A percentile compares a stretch with the other conserved stretches of the same genome.
phyloP scores from a whole-genome alignment of 1,284 basidiomycete species.

The Rhodotorula sp. region DNA sequence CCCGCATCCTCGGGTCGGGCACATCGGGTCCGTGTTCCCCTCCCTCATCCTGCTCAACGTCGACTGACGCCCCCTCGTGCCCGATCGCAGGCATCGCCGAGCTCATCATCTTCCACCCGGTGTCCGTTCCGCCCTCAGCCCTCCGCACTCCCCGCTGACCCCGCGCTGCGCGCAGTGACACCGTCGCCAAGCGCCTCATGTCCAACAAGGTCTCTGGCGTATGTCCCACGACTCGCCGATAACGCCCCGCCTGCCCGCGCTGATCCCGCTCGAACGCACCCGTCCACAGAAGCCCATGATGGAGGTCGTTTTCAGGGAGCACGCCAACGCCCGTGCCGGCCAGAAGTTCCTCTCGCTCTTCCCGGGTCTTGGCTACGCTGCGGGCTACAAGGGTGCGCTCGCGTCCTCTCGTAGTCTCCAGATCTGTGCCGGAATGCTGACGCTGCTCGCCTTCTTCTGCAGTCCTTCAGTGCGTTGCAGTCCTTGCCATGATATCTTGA shows the following conservation, averaged over 20 bases:
- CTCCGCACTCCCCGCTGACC: constrained; percentile 36
- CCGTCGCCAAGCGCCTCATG: constrained; percentile 96
- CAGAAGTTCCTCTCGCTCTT: constrained; percentile 84
- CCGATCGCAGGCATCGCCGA: constrained; percentile 77
- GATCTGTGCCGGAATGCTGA: background rate
- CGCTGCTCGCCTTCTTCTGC: background rate
- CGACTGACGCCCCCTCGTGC: constrained; percentile 5
- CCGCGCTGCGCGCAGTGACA: constrained; percentile 60
- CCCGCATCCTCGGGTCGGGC: constrained; percentile 88
- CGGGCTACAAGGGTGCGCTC: constrained; percentile 76
- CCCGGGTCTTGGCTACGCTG: constrained; percentile 96
- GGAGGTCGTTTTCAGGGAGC: constrained; percentile 82
- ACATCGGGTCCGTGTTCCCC: constrained; percentile 68
- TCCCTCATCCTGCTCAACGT: background rate
- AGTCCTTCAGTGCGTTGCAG: constrained; percentile 27
- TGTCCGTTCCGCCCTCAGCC: constrained; percentile 72
- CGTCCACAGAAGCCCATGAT: constrained; percentile 67
- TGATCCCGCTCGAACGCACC: background rate
- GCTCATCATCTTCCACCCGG: constrained; percentile 62
- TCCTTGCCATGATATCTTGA: background rate
- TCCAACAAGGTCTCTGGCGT: constrained; percentile 85
- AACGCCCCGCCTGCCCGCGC: background rate
- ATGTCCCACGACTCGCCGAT: constrained; percentile 14
- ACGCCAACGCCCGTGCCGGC: constrained; percentile 64
- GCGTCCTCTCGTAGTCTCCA: background rate